Evolutionary conservation across 2,329 filamentous ascomycete genomes (phyloP).

Genomic region (Ophiostoma angusticollis): DNA sequence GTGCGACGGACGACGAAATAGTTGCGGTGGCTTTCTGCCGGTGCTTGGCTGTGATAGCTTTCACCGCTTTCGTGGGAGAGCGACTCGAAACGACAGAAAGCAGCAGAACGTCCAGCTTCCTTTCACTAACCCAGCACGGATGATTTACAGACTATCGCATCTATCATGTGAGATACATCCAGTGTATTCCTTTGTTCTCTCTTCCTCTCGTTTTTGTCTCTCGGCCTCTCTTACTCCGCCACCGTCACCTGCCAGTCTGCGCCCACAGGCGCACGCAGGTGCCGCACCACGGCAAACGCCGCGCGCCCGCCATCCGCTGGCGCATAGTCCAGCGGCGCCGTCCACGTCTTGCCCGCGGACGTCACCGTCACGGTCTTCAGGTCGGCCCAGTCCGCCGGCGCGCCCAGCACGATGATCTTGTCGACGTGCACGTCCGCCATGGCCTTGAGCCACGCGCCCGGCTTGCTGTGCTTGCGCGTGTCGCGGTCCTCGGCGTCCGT

Average conservation of each 20-base stretch:
- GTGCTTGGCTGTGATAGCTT: no score
- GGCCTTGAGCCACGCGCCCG: slow-evolving; percentile 61
- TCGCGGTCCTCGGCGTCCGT: slow-evolving; percentile 49
- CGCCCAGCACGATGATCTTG: slow-evolving; percentile 72
- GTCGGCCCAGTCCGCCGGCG: slow-evolving; percentile 56
- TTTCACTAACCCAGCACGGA: no score
- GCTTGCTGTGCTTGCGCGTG: slow-evolving; percentile 41
- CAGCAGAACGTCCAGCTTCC: no score
- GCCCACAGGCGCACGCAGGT: slow-evolving; percentile 38
- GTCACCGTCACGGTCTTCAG: slow-evolving; percentile 46
- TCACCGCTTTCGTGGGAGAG: no score
- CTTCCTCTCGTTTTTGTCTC: no score
- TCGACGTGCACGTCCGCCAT: slow-evolving; percentile 73
- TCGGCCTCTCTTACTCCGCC: no score
- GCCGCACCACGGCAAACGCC: slow-evolving; percentile 39
- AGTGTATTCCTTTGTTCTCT: no score
- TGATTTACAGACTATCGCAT: no score
- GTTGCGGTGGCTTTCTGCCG: no score
- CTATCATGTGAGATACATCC: no score
- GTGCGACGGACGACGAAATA: no score
- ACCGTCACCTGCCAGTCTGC: slow-evolving; percentile 38
- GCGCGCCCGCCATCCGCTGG: slow-evolving; percentile 33
- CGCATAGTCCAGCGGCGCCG: slow-evolving; percentile 48
- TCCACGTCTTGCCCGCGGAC: slow-evolving; percentile 39
- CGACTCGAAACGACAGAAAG: no score